Conservation (phyloP, 2,329 filamentous ascomycete species). For the Paramyrothecium sp. region DNA sequence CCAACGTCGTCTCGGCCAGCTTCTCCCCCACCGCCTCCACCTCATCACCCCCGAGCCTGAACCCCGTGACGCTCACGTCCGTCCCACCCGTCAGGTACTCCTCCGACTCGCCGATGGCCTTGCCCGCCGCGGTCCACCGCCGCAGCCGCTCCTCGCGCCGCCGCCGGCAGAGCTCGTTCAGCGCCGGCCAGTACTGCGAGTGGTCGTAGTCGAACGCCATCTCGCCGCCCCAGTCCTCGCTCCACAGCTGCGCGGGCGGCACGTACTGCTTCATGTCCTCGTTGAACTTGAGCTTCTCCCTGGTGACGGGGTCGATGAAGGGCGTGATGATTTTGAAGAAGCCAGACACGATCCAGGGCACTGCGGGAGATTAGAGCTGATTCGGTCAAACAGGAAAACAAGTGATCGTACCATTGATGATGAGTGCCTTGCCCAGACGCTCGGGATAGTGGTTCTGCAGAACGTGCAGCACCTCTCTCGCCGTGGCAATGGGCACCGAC, state of each 20-base stretch:
- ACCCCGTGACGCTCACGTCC: conserved; percentile 30
- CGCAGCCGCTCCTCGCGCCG: conserved; percentile 60
- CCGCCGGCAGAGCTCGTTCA: conserved; percentile 69
- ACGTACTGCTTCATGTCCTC: conserved; percentile 84
- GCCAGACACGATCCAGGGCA: conserved; percentile 85
- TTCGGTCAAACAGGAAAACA: neutral
- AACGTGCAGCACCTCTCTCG: conserved; percentile 82
- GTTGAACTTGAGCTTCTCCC: conserved; percentile 97
- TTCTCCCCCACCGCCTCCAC: conserved; percentile 24
- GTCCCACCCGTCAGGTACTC: conserved; percentile 72
- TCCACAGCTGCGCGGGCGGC: conserved; percentile 79
- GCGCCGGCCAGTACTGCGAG: conserved; percentile 80
- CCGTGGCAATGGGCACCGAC: conserved; percentile 70
- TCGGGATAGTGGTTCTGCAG: conserved; percentile 96
- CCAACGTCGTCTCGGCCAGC: conserved; percentile 21
- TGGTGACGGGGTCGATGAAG: conserved; percentile 93
- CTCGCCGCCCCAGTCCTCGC: conserved; percentile 69
- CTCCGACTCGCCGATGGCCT: conserved; percentile 82
- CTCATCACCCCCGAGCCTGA: conserved; percentile 21
- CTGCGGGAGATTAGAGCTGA: conserved; percentile 36
- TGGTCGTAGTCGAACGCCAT: conserved; percentile 93
- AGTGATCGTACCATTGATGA: conserved; percentile 71
- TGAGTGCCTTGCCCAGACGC: conserved; percentile 80
- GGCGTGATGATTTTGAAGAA: conserved; percentile 97
- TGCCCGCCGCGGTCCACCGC: conserved; percentile 79